Conservation (phyloP, 805 yeast species). For the Hemisphaericaspora nanyangensis region DNA sequence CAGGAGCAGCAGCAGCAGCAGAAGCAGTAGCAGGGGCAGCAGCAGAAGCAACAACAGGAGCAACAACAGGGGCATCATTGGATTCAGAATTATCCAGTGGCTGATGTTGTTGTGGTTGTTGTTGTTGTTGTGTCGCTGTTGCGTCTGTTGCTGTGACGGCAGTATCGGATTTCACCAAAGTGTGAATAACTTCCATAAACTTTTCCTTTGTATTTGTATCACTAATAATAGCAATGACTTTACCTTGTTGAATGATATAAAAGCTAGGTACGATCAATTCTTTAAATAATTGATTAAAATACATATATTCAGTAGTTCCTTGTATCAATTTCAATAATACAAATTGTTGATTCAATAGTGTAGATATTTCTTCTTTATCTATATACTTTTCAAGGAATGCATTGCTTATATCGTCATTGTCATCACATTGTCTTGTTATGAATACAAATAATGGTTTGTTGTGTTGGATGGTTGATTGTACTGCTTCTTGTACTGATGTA, state of each 20-base stretch:
- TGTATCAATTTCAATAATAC: constrained; percentile 16
- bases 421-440: constrained; percentile 11
- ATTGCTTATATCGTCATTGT: constrained; percentile 5
- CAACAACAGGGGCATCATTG: no score
- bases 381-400: constrained; percentile 12
- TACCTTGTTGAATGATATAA: constrained; percentile 48
- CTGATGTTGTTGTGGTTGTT: constrained; percentile 4
- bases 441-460: constrained; percentile 23
- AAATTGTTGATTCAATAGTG: constrained; percentile 8
- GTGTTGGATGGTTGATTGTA: constrained; percentile 13
- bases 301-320: constrained; percentile 16
- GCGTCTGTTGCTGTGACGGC: constrained; percentile 1
- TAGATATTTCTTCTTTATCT: neutral
- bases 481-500: constrained; percentile 22
- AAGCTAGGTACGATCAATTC: constrained; percentile 51
- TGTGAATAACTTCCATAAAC: neutral
- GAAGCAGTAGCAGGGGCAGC: neutral
- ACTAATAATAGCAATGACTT: constrained; percentile 40
- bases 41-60: neutral
- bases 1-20: neutral
- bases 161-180: neutral
- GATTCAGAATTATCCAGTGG: neutral
- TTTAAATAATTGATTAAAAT: constrained; percentile 55
- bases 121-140: no score
- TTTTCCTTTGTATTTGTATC: constrained; percentile 17